Evolutionary conservation across 495 filamentous ascomycete genomes (phyloP), one percentile per base, ranked within the genome.

Genomic region (Usnea hakonensis): DNA sequence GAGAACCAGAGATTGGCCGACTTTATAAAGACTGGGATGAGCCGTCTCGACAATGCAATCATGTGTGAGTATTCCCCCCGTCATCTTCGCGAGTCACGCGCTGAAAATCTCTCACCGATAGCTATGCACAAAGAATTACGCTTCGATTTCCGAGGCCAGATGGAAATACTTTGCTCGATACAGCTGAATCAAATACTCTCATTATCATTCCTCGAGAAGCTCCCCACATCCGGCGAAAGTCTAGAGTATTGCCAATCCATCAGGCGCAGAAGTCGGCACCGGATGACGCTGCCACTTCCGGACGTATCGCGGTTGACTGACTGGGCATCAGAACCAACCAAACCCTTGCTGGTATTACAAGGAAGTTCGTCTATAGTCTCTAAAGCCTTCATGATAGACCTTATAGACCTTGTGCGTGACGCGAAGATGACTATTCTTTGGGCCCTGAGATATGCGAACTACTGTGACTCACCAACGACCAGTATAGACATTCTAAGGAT

Each of bases 1-100:
- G 73, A 75, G 1, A 64, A 77, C 37, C 74, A 75, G 6, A 67
- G 60, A 4, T 37, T 81, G 68, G 46, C 74, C 69, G 75, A 73
- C 35, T 72, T 81, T 11, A 28, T 57, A 21, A 14, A 62, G 30
- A 10, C 11, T 28, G 33, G 40, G n/a, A 58, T 62, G 30, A 17
- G 36, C 35, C 23, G 40, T n/a, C 38, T 58, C 16, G 38, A 57
- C 19, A 23, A 41, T 19, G 43, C 56, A 38, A 13, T 63, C 5
- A 21, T 56, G 17, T 54, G 59, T 62, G 48, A 62, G 59, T 62
- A 26, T n/a, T n/a, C n/a, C n/a, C n/a, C n/a, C n/a, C n/a, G 26
- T n/a, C 16, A 62, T 55, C 32, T 55, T 28, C 44, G 28, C n/a
- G 0, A 43, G 32, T 30, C 10, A 5, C 5, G 33, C 10, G 28